phyloP scores from a whole-genome alignment of 2,329 filamentous ascomycete genomes.

The Cryphonectria japonica region DNA sequence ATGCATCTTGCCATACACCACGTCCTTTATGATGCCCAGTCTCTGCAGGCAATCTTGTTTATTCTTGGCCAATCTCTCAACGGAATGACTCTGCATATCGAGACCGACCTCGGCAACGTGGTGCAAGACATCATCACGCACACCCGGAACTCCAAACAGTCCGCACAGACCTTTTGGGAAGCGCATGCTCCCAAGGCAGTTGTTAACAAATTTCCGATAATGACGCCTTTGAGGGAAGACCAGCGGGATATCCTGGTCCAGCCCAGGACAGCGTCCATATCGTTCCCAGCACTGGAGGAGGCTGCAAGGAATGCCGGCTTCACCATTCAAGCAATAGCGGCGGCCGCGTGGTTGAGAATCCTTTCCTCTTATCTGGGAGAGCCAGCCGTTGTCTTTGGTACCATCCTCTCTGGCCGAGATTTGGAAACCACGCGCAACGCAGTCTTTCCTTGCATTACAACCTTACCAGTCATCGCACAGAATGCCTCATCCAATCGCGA shows the following conservation, averaged over 20 bases:
- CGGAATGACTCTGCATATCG: slow-evolving; percentile 32
- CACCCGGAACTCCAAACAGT: slow-evolving; percentile 35
- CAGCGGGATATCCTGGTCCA: slow-evolving; percentile 38
- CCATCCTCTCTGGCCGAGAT: slow-evolving; percentile 77
- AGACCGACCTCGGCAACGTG: slow-evolving; percentile 33
- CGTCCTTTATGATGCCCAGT: slow-evolving; percentile 82
- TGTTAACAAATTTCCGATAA: slow-evolving; percentile 73
- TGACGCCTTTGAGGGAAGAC: slow-evolving; percentile 65
- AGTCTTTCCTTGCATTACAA: slow-evolving; percentile 80
- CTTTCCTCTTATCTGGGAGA: slow-evolving; percentile 80
- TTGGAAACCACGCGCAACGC: slow-evolving; percentile 60
- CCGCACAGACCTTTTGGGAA: slow-evolving; percentile 65
- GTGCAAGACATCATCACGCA: slow-evolving; percentile 49
- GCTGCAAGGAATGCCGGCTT: slow-evolving; percentile 62
- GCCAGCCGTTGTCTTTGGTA: slow-evolving; percentile 72
- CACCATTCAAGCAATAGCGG: slow-evolving; percentile 76
- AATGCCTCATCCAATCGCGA: slow-evolving; percentile 57
- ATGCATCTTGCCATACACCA: slow-evolving; percentile 69
- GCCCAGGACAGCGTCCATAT: slow-evolving; percentile 44
- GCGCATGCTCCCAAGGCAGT: slow-evolving; percentile 54
- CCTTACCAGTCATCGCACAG: slow-evolving; percentile 71
- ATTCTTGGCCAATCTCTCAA: slow-evolving; percentile 55
- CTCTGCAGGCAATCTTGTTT: slow-evolving; percentile 66
- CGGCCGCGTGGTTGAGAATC: slow-evolving; percentile 78
- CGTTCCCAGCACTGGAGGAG: slow-evolving; percentile 54